phyloP scores from a whole-genome alignment of 139 green algal genomes.

The Micromonas commoda region DNA sequence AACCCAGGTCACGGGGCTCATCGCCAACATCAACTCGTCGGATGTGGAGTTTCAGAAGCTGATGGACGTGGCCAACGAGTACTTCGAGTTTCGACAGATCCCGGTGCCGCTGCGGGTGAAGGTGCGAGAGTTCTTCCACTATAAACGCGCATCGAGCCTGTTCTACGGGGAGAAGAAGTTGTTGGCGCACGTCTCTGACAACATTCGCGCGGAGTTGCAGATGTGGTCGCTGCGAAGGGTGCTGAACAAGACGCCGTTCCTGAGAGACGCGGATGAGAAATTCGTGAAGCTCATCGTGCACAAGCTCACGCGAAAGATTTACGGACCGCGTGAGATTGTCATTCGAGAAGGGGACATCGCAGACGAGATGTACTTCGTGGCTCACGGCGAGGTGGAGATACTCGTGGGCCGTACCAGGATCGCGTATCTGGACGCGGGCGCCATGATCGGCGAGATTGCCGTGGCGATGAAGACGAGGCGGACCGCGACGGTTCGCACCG shows the following conservation, averaged over 20 bases:
- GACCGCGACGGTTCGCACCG: neutral
- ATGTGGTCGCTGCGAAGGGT: neutral
- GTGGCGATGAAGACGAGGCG: neutral
- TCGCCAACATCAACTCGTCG: neutral
- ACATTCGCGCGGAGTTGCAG: neutral
- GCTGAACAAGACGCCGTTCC: neutral
- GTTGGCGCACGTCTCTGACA: neutral
- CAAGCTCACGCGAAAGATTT: neutral
- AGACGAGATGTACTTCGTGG: neutral
- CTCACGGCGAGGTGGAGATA: neutral
- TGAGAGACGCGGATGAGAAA: neutral
- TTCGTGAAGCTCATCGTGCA: neutral
- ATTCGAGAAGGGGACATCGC: neutral
- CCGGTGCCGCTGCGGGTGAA: neutral
- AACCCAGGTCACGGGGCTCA: neutral
- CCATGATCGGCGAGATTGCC: neutral
- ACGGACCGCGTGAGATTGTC: neutral
- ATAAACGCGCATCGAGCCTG: neutral
- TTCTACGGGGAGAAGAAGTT: neutral
- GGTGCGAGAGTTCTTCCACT: constrained; percentile 12
- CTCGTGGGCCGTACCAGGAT: neutral
- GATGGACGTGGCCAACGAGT: constrained; percentile 1
- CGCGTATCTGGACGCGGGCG: neutral
- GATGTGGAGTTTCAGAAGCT: constrained; percentile 3
- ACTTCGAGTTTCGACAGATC: constrained; percentile 2